Base-by-base conservation (phyloP, 2,329 filamentous ascomycete species). In the Stromatinia cepivora region DNA sequence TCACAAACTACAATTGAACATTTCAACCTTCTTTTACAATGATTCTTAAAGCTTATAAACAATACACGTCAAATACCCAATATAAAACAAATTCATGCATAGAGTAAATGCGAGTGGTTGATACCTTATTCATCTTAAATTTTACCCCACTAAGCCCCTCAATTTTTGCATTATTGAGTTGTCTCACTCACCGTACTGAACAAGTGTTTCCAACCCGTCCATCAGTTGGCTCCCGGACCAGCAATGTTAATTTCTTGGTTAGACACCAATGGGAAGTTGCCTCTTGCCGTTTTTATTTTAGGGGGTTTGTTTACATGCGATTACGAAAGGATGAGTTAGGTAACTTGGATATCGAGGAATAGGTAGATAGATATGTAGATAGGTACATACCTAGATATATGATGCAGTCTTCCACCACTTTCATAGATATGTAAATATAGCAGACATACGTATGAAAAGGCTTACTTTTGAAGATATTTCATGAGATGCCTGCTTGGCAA, bases 81-180 rank as follows among this genome's bases (percentile, higher is more conserved):
- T 62, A 62, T 50, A 62, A 48, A 62, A 48, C 56, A 36, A 42
- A 59, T 45, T 59, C 56, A 58, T 58, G 56, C 56, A 58, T 58
- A 17, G 39, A 42, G 39, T 42, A 28, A 58, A 58, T 39, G 54
- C 54, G 36, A 58, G 22, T 39, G n/a, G 56, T 42, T 15, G 56
- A 42, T 42, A 58, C 59, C 28, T n/a, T 20, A 59, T 20, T 59
- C 45, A 50, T 64, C 46, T 28, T 6, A 50, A 50, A 22, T 10
- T 53, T 57, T 46, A 58, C 64, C 64, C 64, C 64, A 66, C 64
- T 45, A 66, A 66, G 64, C 64, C 64, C 64, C 64, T 66, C 64
- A 46, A 66, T 66, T 66, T 34, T 20, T 58, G 64, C 64, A 56
- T 25, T 31, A n/a, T 9, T 7, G 4, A 6, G 1, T 4, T 8